These are phyloP conservation scores for Bullera alba DNA, from an alignment of 768 basidiomycete genomes.

Conservation along the genomic window DNA sequence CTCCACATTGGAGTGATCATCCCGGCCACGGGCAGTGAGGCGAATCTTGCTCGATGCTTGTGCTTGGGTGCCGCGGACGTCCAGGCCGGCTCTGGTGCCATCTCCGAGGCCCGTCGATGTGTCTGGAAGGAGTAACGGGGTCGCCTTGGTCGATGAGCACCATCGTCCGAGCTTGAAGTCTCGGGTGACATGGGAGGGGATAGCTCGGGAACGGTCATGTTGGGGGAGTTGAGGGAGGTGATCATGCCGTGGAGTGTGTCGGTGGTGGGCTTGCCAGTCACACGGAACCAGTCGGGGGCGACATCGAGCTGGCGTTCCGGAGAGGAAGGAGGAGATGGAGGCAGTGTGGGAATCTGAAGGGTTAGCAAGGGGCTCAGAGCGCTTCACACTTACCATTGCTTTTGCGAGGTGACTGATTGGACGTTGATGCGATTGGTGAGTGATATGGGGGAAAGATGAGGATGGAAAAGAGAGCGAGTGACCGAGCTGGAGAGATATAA, in stretches of 20 bases:
- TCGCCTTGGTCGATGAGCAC: conserved; percentile 7
- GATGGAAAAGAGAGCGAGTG: no score
- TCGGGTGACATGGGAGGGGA: conserved; percentile 9
- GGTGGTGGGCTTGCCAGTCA: background rate
- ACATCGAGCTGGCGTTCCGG: conserved; percentile 1
- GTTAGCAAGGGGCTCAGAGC: no score
- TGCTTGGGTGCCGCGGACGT: conserved; percentile 35
- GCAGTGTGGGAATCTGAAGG: conserved; percentile 13
- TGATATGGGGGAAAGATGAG: no score
- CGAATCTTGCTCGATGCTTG: conserved; percentile 48
- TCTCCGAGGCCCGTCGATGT: conserved; percentile 7
- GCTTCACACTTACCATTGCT: no score
- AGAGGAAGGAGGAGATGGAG: conserved; percentile 8
- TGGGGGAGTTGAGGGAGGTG: background rate
- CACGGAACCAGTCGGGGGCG: background rate
- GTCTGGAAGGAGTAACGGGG: background rate
- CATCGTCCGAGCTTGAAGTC: conserved; percentile 7
- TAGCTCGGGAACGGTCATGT: conserved; percentile 8
- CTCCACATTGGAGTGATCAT: conserved; percentile 19
- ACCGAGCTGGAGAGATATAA: background rate
- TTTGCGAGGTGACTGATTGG: no score
- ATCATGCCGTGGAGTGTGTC: background rate
- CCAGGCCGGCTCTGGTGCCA: conserved; percentile 5
- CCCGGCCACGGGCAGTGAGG: conserved; percentile 58
- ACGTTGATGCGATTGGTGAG: no score